These are phyloP conservation scores for Cutaneotrichosporon mucoides DNA, from an alignment of 1,284 basidiomycete genomes.

Conservation along the genomic window DNA sequence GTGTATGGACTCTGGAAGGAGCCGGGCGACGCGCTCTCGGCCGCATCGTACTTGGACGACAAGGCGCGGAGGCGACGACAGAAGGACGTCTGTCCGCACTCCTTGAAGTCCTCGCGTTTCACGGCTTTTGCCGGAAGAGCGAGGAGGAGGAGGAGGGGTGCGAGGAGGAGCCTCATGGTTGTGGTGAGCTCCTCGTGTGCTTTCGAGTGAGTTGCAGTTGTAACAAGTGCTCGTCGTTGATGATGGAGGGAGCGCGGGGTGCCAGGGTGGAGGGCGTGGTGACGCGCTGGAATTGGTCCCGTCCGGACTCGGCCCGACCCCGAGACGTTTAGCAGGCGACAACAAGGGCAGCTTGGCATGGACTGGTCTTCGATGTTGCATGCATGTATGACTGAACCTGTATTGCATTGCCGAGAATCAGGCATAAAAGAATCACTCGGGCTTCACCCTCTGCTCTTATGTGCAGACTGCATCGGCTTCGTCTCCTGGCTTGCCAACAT, in stretches of 20 bases:
- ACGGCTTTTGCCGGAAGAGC: conserved; percentile 35
- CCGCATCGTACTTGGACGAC: conserved; percentile 59
- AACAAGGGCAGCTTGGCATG: no score
- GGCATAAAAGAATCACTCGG: no score
- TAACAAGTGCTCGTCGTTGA: no score
- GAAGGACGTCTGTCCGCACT: conserved; percentile 82
- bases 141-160: conserved; percentile 8
- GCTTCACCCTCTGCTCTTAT: no score
- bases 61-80: conserved; percentile 81
- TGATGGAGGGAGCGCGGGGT: background rate
- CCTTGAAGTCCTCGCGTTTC: conserved; percentile 78
- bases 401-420: no score
- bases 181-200: conserved; percentile 5
- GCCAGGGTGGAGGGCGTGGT: background rate
- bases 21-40: conserved; percentile 35
- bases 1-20: conserved; percentile 80
- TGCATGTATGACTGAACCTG: no score
- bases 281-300: background rate
- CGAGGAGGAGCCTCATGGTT: conserved; percentile 12
- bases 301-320: background rate
- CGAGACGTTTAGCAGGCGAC: background rate
- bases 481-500: no score
- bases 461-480: no score
- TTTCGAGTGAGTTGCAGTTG: background rate
- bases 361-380: no score